phyloP scores from a whole-genome alignment of 129 eudicot genomes.

The Ambrosia trifida region DNA sequence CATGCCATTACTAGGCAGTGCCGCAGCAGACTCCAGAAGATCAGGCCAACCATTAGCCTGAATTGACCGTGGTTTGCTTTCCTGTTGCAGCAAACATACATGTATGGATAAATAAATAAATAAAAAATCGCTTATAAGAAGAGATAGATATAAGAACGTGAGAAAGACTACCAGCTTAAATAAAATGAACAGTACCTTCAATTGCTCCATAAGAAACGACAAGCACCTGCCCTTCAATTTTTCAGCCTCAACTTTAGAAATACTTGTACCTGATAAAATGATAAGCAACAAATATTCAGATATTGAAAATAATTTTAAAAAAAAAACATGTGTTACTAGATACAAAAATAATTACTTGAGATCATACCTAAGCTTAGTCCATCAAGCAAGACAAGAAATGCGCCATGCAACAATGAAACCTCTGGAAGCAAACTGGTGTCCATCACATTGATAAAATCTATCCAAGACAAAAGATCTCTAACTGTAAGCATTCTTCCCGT shows the following conservation, averaged over 20 bases:
- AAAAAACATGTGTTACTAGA: background rate
- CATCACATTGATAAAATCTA: constrained; percentile 64
- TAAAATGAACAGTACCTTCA: constrained; percentile 47
- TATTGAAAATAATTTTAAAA: background rate
- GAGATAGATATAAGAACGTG: background rate
- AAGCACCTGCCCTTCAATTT: constrained; percentile 61
- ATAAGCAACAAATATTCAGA: background rate
- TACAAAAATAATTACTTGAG: background rate
- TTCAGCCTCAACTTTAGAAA: constrained; percentile 61
- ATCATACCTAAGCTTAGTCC: constrained; percentile 82
- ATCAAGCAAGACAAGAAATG: constrained; percentile 87
- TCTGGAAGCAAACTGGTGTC: constrained; percentile 54
- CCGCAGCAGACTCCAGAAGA: constrained; percentile 29
- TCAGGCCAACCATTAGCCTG: constrained; percentile 56
- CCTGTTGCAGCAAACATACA: constrained; percentile 18
- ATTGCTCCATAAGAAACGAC: constrained; percentile 53
- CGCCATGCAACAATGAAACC: constrained; percentile 78
- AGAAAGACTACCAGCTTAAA: background rate
- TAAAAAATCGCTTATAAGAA: background rate
- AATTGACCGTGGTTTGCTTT: constrained; percentile 32
- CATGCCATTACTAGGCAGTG: constrained; percentile 42
- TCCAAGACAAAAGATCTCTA: constrained; percentile 93
- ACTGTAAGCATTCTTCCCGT: constrained; percentile 84
- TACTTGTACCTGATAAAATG: constrained; percentile 56
- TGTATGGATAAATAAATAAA: background rate